Conservation (phyloP, 768 basidiomycete genomes). For the Nidularia pulvinata region DNA sequence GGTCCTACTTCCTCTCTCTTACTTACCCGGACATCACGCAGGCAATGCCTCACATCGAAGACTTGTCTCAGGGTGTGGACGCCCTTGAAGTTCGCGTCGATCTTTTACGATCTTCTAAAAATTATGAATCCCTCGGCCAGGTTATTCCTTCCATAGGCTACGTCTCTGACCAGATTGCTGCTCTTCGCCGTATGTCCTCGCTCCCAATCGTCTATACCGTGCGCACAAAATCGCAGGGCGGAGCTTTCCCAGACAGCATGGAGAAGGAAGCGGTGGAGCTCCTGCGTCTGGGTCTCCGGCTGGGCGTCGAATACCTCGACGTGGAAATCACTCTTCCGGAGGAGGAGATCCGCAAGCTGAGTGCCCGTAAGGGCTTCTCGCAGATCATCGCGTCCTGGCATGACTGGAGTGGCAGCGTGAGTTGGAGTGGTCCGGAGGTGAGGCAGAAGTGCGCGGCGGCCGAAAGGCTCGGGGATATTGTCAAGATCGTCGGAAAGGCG, state of each 20-base stretch:
- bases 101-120: slow-evolving; percentile 59
- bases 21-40: slow-evolving; percentile 88
- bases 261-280: slow-evolving; percentile 74
- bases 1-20: slow-evolving; percentile 92
- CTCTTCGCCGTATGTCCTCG: slow-evolving; percentile 70
- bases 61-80: slow-evolving; percentile 82
- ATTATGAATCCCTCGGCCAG: slow-evolving; percentile 43
- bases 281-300: slow-evolving; percentile 73
- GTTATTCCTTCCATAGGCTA: slow-evolving; percentile 69
- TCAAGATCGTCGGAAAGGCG: slow-evolving; percentile 93
- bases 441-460: slow-evolving; percentile 73
- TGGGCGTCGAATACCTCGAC: slow-evolving; percentile 93
- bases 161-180: slow-evolving; percentile 79
- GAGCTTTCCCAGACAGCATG: slow-evolving; percentile 83
- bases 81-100: slow-evolving; percentile 96
- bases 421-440: slow-evolving; percentile 72
- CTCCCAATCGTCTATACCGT: slow-evolving; percentile 95
- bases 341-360: slow-evolving; percentile 57
- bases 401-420: slow-evolving; percentile 85
- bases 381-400: slow-evolving; percentile 94
- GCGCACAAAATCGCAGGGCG: slow-evolving; percentile 86
- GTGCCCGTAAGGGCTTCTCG: slow-evolving; percentile 64
- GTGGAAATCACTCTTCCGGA: slow-evolving; percentile 82
- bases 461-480: slow-evolving; percentile 74
- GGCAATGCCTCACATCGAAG: slow-evolving; percentile 66